phyloP scores from a whole-genome alignment of 1,139 yeast genomes.

The Pichia sp. region DNA sequence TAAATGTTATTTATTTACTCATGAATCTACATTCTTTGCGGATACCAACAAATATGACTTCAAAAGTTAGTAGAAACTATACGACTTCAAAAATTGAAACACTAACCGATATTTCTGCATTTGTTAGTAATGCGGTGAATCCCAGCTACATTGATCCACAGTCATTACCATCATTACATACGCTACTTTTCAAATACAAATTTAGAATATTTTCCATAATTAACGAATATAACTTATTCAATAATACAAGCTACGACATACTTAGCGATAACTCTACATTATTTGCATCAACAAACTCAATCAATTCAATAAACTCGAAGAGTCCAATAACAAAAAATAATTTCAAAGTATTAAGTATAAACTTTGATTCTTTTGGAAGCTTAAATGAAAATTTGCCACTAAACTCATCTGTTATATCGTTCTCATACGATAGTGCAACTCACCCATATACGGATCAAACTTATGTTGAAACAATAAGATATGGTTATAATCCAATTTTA shows the following conservation, averaged over 20 bases:
- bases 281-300: slow-evolving; percentile 1
- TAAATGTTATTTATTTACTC: slow-evolving; percentile 48
- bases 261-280: slow-evolving; percentile 14
- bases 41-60: not conserved
- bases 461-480: slow-evolving; percentile 35
- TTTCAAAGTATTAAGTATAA: not conserved
- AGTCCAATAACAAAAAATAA: not conserved
- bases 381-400: not conserved
- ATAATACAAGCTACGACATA: slow-evolving; percentile 24
- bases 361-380: not conserved
- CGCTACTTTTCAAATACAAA: slow-evolving; percentile 35
- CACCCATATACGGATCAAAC: slow-evolving; percentile 32
- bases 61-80: not conserved
- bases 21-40: slow-evolving; percentile 35
- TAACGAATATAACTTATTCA: slow-evolving; percentile 27
- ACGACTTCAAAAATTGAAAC: slow-evolving; percentile 8
- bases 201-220: slow-evolving; percentile 38
- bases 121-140: slow-evolving; percentile 3
- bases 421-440: slow-evolving; percentile 26
- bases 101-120: slow-evolving; percentile 1
- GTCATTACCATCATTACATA: slow-evolving; percentile 36
- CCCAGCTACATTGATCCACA: slow-evolving; percentile 7
- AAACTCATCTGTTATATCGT: slow-evolving; percentile 6
- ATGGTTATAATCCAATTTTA: slow-evolving; percentile 61
- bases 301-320: not conserved